Evolutionary conservation across 208 protist genomes (phyloP).

Genomic region (Novymonas esmeraldas): DNA sequence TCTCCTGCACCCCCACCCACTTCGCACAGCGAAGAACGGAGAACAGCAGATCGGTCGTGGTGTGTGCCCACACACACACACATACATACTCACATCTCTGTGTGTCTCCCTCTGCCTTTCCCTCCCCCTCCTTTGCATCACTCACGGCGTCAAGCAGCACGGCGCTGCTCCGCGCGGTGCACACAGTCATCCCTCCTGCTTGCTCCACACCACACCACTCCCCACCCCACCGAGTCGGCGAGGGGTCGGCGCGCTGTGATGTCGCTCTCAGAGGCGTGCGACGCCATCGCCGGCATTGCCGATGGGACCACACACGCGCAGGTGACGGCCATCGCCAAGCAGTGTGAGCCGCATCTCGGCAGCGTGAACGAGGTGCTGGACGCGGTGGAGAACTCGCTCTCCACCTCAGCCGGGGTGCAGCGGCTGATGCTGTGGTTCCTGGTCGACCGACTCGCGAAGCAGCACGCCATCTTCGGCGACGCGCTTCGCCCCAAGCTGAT

Average conservation of each 20-base stretch:
- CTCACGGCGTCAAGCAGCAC: not conserved
- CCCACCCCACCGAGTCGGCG: too few species aligned
- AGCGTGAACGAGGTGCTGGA: slow-evolving; percentile 74
- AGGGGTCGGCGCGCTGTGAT: too few species aligned
- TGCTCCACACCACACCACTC: not conserved
- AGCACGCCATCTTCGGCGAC: slow-evolving; percentile 79
- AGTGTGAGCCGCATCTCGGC: slow-evolving; percentile 72
- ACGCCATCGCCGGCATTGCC: slow-evolving; percentile 71
- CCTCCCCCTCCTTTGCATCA: not conserved
- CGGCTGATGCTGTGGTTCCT: slow-evolving; percentile 83
- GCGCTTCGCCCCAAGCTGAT: slow-evolving; percentile 71
- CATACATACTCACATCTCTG: not conserved
- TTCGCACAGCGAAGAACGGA: too few species aligned
- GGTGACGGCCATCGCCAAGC: slow-evolving; percentile 48
- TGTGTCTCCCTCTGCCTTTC: not conserved
- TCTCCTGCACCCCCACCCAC: too few species aligned
- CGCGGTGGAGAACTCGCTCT: slow-evolving; percentile 72
- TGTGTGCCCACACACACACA: not conserved
- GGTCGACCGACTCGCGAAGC: slow-evolving; percentile 86
- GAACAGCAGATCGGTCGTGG: not conserved
- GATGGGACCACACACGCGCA: slow-evolving; percentile 51
- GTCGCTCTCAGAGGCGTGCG: slow-evolving; percentile 68
- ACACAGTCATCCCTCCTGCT: not conserved
- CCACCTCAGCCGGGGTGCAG: slow-evolving; percentile 47
- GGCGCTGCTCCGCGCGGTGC: not conserved